phyloP scores from a whole-genome alignment of 108 stramenopile species.

The Aurantiochytrium sp. region DNA sequence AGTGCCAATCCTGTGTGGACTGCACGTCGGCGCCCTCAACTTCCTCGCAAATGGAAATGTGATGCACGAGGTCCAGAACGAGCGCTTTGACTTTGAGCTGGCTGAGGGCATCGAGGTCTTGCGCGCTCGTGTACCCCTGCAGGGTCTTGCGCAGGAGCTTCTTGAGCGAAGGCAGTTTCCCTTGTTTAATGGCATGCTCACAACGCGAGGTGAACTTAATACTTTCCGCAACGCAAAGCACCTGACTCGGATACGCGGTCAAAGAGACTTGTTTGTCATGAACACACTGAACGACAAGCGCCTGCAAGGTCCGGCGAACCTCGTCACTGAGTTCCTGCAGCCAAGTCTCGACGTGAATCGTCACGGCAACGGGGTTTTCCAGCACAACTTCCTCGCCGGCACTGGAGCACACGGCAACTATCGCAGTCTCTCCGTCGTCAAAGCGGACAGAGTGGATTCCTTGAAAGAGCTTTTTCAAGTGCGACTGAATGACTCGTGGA shows the following conservation, averaged over 20 bases:
- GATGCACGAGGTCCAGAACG: conserved; percentile 55
- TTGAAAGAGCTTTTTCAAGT: conserved; percentile 64
- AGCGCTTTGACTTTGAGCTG: conserved; percentile 58
- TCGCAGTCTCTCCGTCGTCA: conserved; percentile 30
- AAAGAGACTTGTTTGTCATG: not conserved
- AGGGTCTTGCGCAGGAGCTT: conserved; percentile 28
- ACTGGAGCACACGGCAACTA: conserved; percentile 31
- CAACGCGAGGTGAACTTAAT: conserved; percentile 48
- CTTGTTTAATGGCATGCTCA: conserved; percentile 38
- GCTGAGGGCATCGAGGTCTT: conserved; percentile 47
- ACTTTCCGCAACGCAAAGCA: conserved; percentile 47
- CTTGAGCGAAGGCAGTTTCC: conserved; percentile 19
- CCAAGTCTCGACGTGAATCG: conserved; percentile 54
- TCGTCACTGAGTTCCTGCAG: conserved; percentile 43
- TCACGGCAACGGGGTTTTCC: conserved; percentile 35
- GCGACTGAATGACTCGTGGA: conserved; percentile 52
- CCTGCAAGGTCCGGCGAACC: conserved; percentile 44
- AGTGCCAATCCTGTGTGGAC: conserved; percentile 37
- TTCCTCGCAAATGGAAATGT: conserved; percentile 49
- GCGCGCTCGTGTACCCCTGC: conserved; percentile 42
- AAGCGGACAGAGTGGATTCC: conserved; percentile 49
- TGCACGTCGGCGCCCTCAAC: conserved; percentile 1
- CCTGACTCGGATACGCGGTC: conserved; percentile 34
- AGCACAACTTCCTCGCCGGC: conserved; percentile 47
- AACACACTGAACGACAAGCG: conserved; percentile 36